Base-by-base conservation (phyloP, 2,329 filamentous ascomycete genomes). In the Bipolaris zeicola region DNA sequence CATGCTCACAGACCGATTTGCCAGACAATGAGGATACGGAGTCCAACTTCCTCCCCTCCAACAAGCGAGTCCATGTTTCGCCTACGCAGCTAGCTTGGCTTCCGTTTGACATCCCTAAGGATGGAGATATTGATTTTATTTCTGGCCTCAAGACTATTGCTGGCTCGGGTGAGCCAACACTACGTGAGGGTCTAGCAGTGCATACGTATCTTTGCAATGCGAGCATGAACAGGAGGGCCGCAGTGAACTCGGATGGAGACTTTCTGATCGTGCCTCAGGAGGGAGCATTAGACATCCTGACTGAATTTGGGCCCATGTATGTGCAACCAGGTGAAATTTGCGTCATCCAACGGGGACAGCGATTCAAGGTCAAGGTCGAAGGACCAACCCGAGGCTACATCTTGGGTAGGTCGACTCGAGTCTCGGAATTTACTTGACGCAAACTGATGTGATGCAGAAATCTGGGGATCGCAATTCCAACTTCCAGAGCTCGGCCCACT, bases 261-360 rank as follows among this genome's bases (percentile, higher is more conserved):
- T 84, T 91, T 66, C 76, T 93, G 53, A 87, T 94, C 60, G 89
- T 94, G 13, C 82, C 89, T 1, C 90, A 94, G 71, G 85, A 90
- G 61, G 90, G 90, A 2, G 82, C 83, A 13, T 78, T 94, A 37
- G 89, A 93, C 68, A 89, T 94, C 60, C 85, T 88, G 67, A 94
- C 90, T 1, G 90, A 94, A 75, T 80, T 93, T 45, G 91, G 90
- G 43, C 85, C 83, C 69, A 78, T 94, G 5, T 83, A 91, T 41
- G 86, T 93, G n/a, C 83, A 90, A 51, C 89, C 89, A 1, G 88
- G 89, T 73, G 90, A 94, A 75, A 91, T 94, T 43, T 86, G 83
- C 61, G 87, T 94, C 1, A 87, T 94, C 49, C 90, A 89, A 1
- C 82, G 90, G 38, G 89, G 90, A 26, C 81, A 92, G 64, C 83